These are phyloP conservation scores for Sistotremastrum niveocremeum DNA, from an alignment of 768 basidiomycete species.

Conservation along the genomic window DNA sequence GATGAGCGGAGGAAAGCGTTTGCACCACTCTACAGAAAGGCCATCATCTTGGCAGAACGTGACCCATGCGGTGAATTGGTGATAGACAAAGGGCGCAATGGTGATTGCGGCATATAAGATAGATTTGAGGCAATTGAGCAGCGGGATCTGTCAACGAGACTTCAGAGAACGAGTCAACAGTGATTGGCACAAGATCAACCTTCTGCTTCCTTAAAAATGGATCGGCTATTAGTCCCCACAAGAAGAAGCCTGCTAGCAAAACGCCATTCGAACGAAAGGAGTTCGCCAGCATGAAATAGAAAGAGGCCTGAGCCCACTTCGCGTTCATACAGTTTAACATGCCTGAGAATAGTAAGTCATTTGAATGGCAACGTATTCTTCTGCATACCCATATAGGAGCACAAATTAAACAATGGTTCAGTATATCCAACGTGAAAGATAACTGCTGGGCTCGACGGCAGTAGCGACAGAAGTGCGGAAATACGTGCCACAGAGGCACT, in stretches of 20 bases:
- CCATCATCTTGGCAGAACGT: slow-evolving; percentile 41
- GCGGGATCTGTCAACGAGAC: slow-evolving; percentile 19
- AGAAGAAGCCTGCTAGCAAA: slow-evolving; percentile 59
- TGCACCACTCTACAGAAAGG: slow-evolving; percentile 48
- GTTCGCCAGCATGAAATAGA: slow-evolving; percentile 50
- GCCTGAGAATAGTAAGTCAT: slow-evolving; percentile 20
- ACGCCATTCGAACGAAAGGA: slow-evolving; percentile 70
- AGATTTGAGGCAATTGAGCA: slow-evolving; percentile 21
- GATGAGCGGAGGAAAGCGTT: slow-evolving; percentile 42
- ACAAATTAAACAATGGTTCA: slow-evolving; percentile 77
- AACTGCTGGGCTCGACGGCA: slow-evolving; percentile 72
- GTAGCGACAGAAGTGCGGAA: slow-evolving; percentile 50
- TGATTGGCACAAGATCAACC: slow-evolving; percentile 15
- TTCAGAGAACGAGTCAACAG: slow-evolving; percentile 6
- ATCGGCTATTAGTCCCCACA: slow-evolving; percentile 57
- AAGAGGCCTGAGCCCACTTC: slow-evolving; percentile 41
- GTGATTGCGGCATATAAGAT: slow-evolving; percentile 31
- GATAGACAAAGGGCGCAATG: slow-evolving; percentile 52
- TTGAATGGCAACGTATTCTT: not conserved
- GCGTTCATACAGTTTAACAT: slow-evolving; percentile 40
- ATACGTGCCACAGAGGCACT: slow-evolving; percentile 48
- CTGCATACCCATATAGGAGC: slow-evolving; percentile 56
- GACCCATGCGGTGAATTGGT: slow-evolving; percentile 55
- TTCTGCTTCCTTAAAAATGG: slow-evolving; percentile 30
- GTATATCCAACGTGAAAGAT: slow-evolving; percentile 59